Evolutionary conservation across 2,329 filamentous ascomycete genomes (phyloP).

Genomic region (Aureobasidium sp.): DNA sequence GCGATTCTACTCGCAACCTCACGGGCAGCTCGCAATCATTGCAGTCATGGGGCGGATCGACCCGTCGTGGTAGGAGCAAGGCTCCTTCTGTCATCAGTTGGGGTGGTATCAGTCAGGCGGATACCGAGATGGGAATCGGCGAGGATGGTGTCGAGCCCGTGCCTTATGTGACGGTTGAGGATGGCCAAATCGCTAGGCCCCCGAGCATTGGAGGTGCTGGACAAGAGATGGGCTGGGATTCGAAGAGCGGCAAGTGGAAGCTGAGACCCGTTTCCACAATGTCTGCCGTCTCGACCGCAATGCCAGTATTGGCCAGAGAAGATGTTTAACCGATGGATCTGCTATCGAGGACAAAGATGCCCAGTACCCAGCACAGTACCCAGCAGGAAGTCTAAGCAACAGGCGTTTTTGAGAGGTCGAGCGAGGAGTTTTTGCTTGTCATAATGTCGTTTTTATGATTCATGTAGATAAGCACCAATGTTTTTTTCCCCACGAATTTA

Average conservation of each 20-base stretch:
- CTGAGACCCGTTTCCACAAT: slow-evolving; percentile 18
- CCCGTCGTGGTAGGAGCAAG: background rate
- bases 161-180: slow-evolving; percentile 19
- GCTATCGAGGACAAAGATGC: background rate
- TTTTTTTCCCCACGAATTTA: background rate
- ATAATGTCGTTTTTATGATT: background rate
- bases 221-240: slow-evolving; percentile 24
- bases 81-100: slow-evolving; percentile 18
- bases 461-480: background rate
- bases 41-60: slow-evolving; percentile 1
- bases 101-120: slow-evolving; percentile 21
- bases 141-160: slow-evolving; percentile 22
- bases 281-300: background rate
- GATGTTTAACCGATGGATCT: background rate
- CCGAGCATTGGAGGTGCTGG: slow-evolving; percentile 15
- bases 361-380: background rate
- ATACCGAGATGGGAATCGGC: slow-evolving; percentile 18
- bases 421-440: slow-evolving; percentile 3
- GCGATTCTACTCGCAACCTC: slow-evolving; percentile 19
- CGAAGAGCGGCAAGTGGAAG: slow-evolving; percentile 22
- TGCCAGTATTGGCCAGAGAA: background rate
- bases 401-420: background rate
- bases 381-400: background rate
- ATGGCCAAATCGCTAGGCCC: background rate
- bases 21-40: slow-evolving; percentile 16